These are phyloP conservation scores for Graphiopsis chlorocephala DNA, from an alignment of 2,329 filamentous ascomycete genomes.

Conservation along the genomic window DNA sequence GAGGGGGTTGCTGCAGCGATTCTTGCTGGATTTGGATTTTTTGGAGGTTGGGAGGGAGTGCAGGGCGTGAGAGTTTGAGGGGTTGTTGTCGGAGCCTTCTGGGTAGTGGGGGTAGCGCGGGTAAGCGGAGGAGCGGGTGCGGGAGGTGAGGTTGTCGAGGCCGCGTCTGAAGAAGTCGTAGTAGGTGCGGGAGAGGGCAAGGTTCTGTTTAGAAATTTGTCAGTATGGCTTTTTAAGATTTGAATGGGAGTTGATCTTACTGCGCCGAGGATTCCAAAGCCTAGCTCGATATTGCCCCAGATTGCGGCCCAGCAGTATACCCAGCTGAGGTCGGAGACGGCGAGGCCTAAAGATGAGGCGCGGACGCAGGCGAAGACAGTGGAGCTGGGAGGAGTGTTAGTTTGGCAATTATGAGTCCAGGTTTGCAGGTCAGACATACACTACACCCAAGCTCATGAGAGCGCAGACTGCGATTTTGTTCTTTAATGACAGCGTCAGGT, in stretches of 20 bases:
- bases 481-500: conserved; percentile 23
- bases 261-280: conserved; percentile 30
- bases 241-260: neutral
- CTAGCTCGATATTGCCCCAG: conserved; percentile 29
- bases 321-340: conserved; percentile 25
- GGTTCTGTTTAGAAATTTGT: conserved; percentile 17
- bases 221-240: too few relatives aligned
- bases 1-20: neutral
- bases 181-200: conserved; percentile 19
- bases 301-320: conserved; percentile 30
- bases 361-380: conserved; percentile 27
- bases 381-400: conserved; percentile 14
- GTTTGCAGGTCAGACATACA: neutral
- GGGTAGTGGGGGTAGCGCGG: too few relatives aligned
- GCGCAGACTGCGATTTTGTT: conserved; percentile 29
- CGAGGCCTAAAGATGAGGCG: conserved; percentile 26
- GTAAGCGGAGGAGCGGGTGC: neutral
- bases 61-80: neutral
- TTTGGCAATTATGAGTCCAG: neutral
- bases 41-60: neutral
- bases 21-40: neutral
- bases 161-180: conserved; percentile 10
- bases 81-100: neutral
- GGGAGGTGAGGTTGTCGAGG: conserved; percentile 7
- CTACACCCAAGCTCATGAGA: conserved; percentile 28